These are phyloP conservation scores for Endotrypanum monterogeii DNA, from an alignment of 208 protist species.

Conservation along the genomic window DNA sequence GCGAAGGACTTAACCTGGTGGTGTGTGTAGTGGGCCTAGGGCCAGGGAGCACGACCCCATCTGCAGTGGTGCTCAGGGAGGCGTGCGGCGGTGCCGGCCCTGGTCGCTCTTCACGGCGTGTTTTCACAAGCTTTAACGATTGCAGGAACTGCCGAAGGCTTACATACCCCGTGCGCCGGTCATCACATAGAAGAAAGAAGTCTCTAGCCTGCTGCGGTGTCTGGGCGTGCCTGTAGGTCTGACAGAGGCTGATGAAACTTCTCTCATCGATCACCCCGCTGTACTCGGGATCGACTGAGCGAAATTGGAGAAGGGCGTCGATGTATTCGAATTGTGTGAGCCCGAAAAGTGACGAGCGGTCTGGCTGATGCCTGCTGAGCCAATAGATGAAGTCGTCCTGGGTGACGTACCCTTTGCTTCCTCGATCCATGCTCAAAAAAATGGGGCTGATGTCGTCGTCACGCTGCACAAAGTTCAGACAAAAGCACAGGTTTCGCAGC, in stretches of 20 bases:
- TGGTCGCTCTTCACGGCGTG: not conserved
- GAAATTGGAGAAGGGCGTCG: slow-evolving; percentile 85
- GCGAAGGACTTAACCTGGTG: too few species aligned
- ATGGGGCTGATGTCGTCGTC: slow-evolving; percentile 61
- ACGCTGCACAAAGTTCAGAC: slow-evolving; percentile 79
- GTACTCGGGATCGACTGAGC: slow-evolving; percentile 63
- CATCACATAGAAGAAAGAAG: slow-evolving; percentile 39
- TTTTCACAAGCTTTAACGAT: slow-evolving; percentile 24
- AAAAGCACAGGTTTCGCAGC: slow-evolving; percentile 62
- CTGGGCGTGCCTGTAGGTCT: slow-evolving; percentile 32
- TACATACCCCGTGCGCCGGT: slow-evolving; percentile 24
- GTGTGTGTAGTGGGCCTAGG: too few species aligned
- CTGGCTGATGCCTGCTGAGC: slow-evolving; percentile 66
- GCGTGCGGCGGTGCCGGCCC: not conserved
- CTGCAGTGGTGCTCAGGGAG: not conserved
- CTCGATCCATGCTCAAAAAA: slow-evolving; percentile 73
- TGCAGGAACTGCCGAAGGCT: slow-evolving; percentile 39
- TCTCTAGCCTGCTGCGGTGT: slow-evolving; percentile 33
- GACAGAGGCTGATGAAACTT: slow-evolving; percentile 53
- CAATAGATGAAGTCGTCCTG: slow-evolving; percentile 78
- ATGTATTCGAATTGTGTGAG: slow-evolving; percentile 80
- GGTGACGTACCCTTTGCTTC: slow-evolving; percentile 36
- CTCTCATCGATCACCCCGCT: slow-evolving; percentile 62
- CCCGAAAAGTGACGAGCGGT: slow-evolving; percentile 70
- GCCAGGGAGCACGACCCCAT: too few species aligned